phyloP scores from a whole-genome alignment of 179 eudicot genomes.

The Nepenthes alata region DNA sequence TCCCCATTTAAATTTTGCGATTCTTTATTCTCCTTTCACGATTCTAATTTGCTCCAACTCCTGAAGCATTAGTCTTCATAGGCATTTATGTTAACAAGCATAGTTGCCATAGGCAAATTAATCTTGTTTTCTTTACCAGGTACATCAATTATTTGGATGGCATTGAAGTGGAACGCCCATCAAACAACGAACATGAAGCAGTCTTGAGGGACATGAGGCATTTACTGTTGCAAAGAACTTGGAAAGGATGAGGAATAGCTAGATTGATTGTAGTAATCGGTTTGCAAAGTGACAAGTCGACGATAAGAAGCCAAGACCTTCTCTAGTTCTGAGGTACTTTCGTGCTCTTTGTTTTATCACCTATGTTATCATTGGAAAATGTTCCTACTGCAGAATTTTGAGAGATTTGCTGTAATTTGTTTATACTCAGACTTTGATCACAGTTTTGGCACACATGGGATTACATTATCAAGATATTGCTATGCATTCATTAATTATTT shows the following conservation, averaged over 20 bases:
- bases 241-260: background rate
- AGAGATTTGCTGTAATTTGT: too few relatives aligned
- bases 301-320: background rate
- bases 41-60: background rate
- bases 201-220: background rate
- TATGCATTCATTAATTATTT: too few relatives aligned
- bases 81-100: background rate
- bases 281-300: background rate
- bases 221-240: background rate
- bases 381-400: too few relatives aligned
- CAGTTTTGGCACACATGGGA: too few relatives aligned
- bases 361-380: background rate
- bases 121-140: constrained; percentile 24
- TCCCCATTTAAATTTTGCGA: too few relatives aligned
- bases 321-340: constrained; percentile 3
- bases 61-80: background rate
- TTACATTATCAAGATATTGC: too few relatives aligned
- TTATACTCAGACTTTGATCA: too few relatives aligned
- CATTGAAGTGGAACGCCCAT: constrained; percentile 76
- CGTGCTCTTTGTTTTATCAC: background rate
- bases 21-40: too few relatives aligned
- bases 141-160: constrained; percentile 87
- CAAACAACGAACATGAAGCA: constrained; percentile 24
- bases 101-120: background rate
- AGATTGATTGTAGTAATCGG: background rate